Conservation (phyloP, 371 early-diverging fungal genomes). For the Rhizomucor pusillus region DNA sequence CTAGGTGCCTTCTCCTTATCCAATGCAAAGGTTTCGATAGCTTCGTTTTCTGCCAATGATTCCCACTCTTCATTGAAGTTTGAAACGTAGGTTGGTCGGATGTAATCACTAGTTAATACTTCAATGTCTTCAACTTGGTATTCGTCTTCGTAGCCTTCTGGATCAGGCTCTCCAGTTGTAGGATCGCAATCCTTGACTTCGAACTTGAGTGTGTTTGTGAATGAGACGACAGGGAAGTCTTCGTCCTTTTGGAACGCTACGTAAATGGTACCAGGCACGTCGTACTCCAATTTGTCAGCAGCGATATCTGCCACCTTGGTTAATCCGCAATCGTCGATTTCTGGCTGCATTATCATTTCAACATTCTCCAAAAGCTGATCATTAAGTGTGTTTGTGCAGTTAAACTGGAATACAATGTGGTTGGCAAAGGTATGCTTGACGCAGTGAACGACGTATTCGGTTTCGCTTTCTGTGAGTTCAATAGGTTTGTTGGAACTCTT, state of each 20-base stretch:
- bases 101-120: slow-evolving; percentile 82
- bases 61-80: slow-evolving; percentile 80
- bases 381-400: slow-evolving; percentile 90
- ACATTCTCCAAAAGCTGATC: slow-evolving; percentile 92
- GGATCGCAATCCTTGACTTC: slow-evolving; percentile 95
- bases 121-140: slow-evolving; percentile 91
- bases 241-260: slow-evolving; percentile 73
- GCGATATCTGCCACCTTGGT: slow-evolving; percentile 62
- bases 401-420: slow-evolving; percentile 95
- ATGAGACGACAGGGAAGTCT: slow-evolving; percentile 68
- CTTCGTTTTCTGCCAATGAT: slow-evolving; percentile 66
- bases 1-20: slow-evolving; percentile 66
- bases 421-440: slow-evolving; percentile 90
- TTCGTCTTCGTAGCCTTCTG: slow-evolving; percentile 94
- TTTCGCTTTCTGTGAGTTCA: slow-evolving; percentile 91
- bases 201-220: slow-evolving; percentile 87
- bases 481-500: slow-evolving; percentile 76
- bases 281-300: slow-evolving; percentile 69
- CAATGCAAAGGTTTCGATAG: slow-evolving; percentile 84
- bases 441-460: slow-evolving; percentile 91
- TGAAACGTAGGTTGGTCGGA: slow-evolving; percentile 81
- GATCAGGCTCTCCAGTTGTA: slow-evolving; percentile 83
- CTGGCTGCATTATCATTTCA: slow-evolving; percentile 78
- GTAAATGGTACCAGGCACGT: slow-evolving; percentile 79
- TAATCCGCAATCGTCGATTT: slow-evolving; percentile 63